phyloP scores from a whole-genome alignment of 2,329 filamentous ascomycete species.

The Penicillium glabrum region DNA sequence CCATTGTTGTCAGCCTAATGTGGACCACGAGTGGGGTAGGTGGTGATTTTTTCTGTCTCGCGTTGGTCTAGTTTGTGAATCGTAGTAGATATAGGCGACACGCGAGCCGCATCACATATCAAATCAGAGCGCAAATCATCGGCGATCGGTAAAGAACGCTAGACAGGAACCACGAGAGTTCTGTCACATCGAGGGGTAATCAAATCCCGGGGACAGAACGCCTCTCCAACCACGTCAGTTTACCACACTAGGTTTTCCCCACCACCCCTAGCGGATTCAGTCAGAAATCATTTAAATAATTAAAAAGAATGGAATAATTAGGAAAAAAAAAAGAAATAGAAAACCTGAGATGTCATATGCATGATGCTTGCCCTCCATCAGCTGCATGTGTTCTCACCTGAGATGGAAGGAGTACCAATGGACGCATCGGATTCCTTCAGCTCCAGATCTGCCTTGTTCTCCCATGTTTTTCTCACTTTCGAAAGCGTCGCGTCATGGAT shows the following conservation, averaged over 20 bases:
- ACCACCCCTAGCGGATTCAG: slow-evolving; percentile 1
- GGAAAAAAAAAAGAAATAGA: not conserved
- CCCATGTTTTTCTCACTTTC: not conserved
- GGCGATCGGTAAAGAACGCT: not conserved
- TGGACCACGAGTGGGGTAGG: not conserved
- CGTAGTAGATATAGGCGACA: slow-evolving; percentile 4
- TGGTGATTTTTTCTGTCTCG: not conserved
- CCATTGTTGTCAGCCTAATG: slow-evolving; percentile 4
- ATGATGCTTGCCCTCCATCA: slow-evolving; percentile 8
- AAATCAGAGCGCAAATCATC: not conserved
- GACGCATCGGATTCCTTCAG: not conserved
- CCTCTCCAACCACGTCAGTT: slow-evolving; percentile 1
- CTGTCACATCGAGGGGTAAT: slow-evolving; percentile 10
- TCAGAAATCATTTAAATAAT: not conserved
- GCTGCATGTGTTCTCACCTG: not conserved
- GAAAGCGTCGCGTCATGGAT: slow-evolving; percentile 7
- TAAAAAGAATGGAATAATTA: not conserved
- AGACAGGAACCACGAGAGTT: not conserved
- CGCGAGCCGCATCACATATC: slow-evolving; percentile 11
- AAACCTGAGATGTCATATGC: slow-evolving; percentile 35
- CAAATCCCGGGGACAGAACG: not conserved
- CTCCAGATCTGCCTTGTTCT: not conserved
- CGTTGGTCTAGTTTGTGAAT: slow-evolving; percentile 1
- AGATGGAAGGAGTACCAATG: not conserved
- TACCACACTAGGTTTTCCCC: not conserved